Base-by-base conservation (phyloP, 768 basidiomycete genomes). In the Amanita phalloides region DNA sequence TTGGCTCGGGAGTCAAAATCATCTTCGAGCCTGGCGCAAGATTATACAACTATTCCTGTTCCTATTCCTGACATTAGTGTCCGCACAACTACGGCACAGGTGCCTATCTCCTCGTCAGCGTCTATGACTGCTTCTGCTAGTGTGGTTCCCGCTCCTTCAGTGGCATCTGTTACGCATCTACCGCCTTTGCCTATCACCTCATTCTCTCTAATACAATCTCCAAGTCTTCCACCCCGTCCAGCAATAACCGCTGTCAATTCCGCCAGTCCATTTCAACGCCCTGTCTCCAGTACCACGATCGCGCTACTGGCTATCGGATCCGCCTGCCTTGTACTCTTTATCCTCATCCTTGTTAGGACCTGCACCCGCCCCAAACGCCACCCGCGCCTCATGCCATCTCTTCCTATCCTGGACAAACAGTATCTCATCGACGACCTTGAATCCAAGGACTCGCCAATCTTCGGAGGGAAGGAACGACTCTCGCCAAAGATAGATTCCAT, bases 381-480 rank as follows among this genome's bases (percentile, higher is more conserved):
- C 44, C 68, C 66, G n/a, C 77, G 72, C 17, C 84, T 79, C 5
- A 81, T 72, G n/a, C 86, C 84, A 3, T 89, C 86, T 28, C 71
- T 84, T n/a, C 86, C 86, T 0, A 82, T 86, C 44, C 68, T 84
- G 10, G 79, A 83, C 53, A 79, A 84, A 36, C 68, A 66, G 10
- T 75, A 71, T 54, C 62, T 71, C 10, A 74, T 77, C 23, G 71
- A 73, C 38, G 69, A 79, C 37, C 71, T 66, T 52, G 65, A 69
- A 33, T 61, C 69, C 6, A 77, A 81, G 50, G 81, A 81, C 23
- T 87, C 86, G 2, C 84, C 83, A 23, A 66, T 88, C 33, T 89
- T 90, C 57, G 86, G 86, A n/a, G 86, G 87, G 1, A 80, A 81
- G 58, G 85, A 88, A 57, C 59, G 72, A 39, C 65, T 76, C 33